Conservation (phyloP, 208 protist genomes). For the Blastocrithidia nonstop region DNA sequence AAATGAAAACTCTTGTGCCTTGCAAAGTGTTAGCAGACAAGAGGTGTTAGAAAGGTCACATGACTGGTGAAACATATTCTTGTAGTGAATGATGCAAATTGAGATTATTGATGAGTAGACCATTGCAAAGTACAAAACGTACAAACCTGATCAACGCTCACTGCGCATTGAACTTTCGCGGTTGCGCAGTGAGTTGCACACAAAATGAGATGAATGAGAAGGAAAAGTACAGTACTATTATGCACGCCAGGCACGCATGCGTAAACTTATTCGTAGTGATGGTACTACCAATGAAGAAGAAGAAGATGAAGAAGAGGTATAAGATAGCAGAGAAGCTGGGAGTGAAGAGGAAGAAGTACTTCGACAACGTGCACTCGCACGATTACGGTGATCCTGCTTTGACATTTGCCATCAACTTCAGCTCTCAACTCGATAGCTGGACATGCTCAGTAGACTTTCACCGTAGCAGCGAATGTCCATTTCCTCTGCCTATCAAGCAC, state of each 20-base stretch:
- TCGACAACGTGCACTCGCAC: conserved; percentile 39
- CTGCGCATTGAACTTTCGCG: conserved; percentile 66
- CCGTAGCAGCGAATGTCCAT: conserved; percentile 40
- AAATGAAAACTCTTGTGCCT: neutral
- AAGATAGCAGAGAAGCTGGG: conserved; percentile 28
- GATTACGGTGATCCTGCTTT: conserved; percentile 61
- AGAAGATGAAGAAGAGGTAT: conserved; percentile 22
- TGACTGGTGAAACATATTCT: conserved; percentile 50
- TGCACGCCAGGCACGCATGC: conserved; percentile 56
- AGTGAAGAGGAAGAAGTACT: conserved; percentile 74
- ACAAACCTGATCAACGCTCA: conserved; percentile 46
- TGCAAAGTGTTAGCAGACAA: conserved; percentile 26
- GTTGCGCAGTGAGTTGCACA: conserved; percentile 18
- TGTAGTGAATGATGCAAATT: conserved; percentile 62
- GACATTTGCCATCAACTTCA: conserved; percentile 70
- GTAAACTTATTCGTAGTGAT: conserved; percentile 34
- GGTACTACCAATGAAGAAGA: neutral
- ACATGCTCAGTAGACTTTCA: conserved; percentile 49
- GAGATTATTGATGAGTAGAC: conserved; percentile 44
- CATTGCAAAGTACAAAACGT: conserved; percentile 43
- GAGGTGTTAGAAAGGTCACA: conserved; percentile 49
- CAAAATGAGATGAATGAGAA: conserved; percentile 22
- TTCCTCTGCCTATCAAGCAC: conserved; percentile 45
- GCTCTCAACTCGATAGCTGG: conserved; percentile 48
- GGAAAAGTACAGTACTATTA: conserved; percentile 45